Base-by-base conservation (phyloP, 2,329 filamentous ascomycete species). In the Bipolaris cookei region DNA sequence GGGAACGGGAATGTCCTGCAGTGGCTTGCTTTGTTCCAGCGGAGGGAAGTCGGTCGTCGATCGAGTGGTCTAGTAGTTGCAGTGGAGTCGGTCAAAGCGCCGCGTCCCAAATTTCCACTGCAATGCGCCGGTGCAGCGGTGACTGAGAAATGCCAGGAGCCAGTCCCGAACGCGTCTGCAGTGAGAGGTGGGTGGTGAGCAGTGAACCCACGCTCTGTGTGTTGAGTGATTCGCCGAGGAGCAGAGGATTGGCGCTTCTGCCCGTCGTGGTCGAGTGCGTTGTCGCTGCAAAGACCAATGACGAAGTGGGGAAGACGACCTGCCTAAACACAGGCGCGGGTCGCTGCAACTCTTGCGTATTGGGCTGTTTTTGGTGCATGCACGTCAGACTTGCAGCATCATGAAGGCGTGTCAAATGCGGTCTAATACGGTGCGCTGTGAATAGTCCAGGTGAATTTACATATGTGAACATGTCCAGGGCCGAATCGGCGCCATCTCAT, bases 31-130 rank as follows among this genome's bases (percentile, higher is more conserved):
- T 41, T 28, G 53, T 56, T 52, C 16, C 20, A 56, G 30, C 39
- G 46, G 46, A 44, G 39, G 44, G 25, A 37, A 53, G 43, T 51
- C 44, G 49, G 51, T 45, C 42, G 46, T 46, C 48, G 41, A 54
- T 46, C 42, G 34, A 43, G 44, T 54, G 56, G 62, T 52, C 34
- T 56, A 64, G 39, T 56, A 64, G 39, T 23, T 42, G 39, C 11
- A n/a, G 65, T 63, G 61, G 64, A 65, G 64, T 61, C 63, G 68
- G 70, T 72, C 66, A 67, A 72, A 70, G 71, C 72, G 71, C 64
- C 67, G 56, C 56, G 51, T 44, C 37, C 35, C 61, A 54, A 59
- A 57, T 54, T 46, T 65, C 59, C 61, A 51, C 56, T 54, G 58
- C 64, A 71, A 69, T 64, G 63, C 62, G 52, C 62, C 54, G 58